Conservation (phyloP, 345 rosid species). For the Aethionema arabicum region DNA sequence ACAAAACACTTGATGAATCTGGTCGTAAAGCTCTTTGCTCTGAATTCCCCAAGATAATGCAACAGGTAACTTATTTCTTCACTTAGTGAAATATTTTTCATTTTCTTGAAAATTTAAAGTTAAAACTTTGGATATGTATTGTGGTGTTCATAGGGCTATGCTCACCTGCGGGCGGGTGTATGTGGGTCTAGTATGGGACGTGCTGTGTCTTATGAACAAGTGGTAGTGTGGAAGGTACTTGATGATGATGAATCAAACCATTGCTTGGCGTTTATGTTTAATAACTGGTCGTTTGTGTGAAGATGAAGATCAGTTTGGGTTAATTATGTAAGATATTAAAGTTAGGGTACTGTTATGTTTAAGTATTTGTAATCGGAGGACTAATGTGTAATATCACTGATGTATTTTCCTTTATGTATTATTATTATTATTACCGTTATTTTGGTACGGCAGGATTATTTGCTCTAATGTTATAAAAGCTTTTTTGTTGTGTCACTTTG, state of each 20-base stretch:
- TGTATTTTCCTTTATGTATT: conserved; percentile 21
- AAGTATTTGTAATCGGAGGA: conserved; percentile 20
- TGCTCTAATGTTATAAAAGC: conserved; percentile 19
- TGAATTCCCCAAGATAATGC: conserved; percentile 88
- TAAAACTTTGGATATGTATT: too few relatives aligned
- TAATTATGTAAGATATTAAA: conserved; percentile 34
- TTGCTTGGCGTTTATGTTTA: conserved; percentile 82
- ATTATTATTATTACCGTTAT: conserved; percentile 15
- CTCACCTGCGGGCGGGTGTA: conserved; percentile 71
- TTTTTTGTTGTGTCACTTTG: conserved; percentile 13
- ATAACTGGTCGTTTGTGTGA: conserved; percentile 88
- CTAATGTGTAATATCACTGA: conserved; percentile 27
- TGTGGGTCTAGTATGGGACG: conserved; percentile 92
- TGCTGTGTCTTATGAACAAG: conserved; percentile 75
- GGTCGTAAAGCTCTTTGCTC: conserved; percentile 74
- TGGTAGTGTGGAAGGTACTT: conserved; percentile 83
- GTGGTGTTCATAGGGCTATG: conserved; percentile 84
- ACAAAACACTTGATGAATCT: conserved; percentile 77
- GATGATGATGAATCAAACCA: conserved; percentile 70
- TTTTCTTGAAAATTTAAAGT: too few relatives aligned
- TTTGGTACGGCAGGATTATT: conserved; percentile 13
- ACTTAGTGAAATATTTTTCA: neutral
- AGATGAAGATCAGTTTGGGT: neutral
- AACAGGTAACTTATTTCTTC: conserved; percentile 58
- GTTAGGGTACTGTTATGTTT: conserved; percentile 19